Evolutionary conservation across 768 basidiomycete species (phyloP), one percentile per base, ranked within the genome.

Genomic region (Exsudoporus frostii): DNA sequence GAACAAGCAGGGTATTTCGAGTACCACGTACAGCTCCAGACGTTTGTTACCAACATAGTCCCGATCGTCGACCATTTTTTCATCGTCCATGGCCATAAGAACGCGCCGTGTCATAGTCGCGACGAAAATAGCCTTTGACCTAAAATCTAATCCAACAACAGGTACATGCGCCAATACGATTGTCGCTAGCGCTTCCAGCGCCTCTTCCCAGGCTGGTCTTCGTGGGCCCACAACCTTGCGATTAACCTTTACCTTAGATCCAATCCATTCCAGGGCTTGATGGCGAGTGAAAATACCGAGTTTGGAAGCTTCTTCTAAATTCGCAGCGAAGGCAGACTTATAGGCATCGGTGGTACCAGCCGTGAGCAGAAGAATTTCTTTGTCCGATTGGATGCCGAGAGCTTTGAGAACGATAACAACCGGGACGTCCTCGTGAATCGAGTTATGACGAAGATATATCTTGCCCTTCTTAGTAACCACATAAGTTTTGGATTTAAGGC

Each of bases 21-120:
- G 39, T 33, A 46, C 40, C 6, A 79, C 89, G 65, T 70, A 97
- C 96, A 99, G 81, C 73, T 99, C 97, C 40, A 99, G 74, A 44
- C 97, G 90, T 72, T 99, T 99, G 73, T 99, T 99, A 44, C 97
- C 97, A 53, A 99, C 97, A 68, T 99, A 99, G 71, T 99, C 97
- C 43, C 97, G 81, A 72, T 99, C 97, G 62, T 99, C 97, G 10
- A 97, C 94, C 84, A 94, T 93, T 63, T 87, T 94, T 69, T 92
- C 91, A 68, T 98, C 93, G 53, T 93, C 84, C 84, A 98, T 89
- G 17, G 94, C 94, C 88, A 95, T 92, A 47, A 99, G 76, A 13
- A 99, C 97, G 42, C 97, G 79, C 17, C 96, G 80, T 1, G 92
- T 94, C 97, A 99, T 99, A 2, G 92, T 96, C 1, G 92, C 96